Conservation (phyloP, 768 basidiomycete species). For the Mycena indigotica region DNA sequence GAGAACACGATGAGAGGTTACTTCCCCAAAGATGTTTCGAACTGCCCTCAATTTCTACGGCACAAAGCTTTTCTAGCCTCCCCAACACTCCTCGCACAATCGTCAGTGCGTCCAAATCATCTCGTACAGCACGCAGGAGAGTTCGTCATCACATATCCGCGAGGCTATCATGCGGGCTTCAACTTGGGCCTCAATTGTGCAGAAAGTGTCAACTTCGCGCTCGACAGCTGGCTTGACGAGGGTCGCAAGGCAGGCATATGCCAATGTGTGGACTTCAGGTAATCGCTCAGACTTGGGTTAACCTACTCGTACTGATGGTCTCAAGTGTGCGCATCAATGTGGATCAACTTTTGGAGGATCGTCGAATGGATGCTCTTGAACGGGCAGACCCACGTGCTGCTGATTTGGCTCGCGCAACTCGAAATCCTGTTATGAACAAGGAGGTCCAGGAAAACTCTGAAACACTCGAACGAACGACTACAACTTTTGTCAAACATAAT, state of each 20-base stretch:
- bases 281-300: too few species aligned
- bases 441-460: neutral
- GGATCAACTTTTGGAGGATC: constrained; percentile 75
- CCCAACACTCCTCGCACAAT: constrained; percentile 77
- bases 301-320: too few species aligned
- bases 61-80: constrained; percentile 97
- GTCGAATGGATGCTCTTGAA: constrained; percentile 48
- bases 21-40: constrained; percentile 83
- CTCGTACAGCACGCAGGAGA: constrained; percentile 94
- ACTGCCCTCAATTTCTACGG: constrained; percentile 91
- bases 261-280: constrained; percentile 77
- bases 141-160: constrained; percentile 93
- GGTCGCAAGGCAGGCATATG: constrained; percentile 81
- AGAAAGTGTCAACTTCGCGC: constrained; percentile 95
- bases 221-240: constrained; percentile 91
- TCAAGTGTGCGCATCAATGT: constrained; percentile 91
- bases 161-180: constrained; percentile 96
- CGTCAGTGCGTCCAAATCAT: constrained; percentile 79
- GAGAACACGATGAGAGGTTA: constrained; percentile 93
- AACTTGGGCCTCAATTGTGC: constrained; percentile 96
- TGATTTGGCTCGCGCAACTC: constrained; percentile 14
- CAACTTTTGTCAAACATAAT: constrained; percentile 2
- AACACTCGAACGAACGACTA: neutral
- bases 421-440: neutral
- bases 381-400: constrained; percentile 17